phyloP scores from a whole-genome alignment of 352 stramenopile genomes.

The Globisporangium mamillatum region DNA sequence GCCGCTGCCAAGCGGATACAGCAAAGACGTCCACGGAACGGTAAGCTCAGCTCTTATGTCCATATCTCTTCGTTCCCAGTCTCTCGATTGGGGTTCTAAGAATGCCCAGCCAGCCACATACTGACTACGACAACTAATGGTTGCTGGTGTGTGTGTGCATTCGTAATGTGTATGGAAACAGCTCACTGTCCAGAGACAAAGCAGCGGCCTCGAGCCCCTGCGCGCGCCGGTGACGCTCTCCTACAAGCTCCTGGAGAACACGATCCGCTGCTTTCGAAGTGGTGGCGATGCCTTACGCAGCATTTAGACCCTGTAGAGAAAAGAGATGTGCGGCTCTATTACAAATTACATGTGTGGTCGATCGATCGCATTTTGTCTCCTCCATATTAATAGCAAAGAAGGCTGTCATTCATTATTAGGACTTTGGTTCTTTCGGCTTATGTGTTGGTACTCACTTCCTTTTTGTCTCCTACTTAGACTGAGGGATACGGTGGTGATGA shows the following conservation, averaged over 20 bases:
- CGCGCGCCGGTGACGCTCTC: constrained; percentile 31
- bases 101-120: too few species aligned
- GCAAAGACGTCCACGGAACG: constrained; percentile 72
- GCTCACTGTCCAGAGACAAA: constrained; percentile 44
- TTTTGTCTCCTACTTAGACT: too few species aligned
- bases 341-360: background rate
- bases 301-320: background rate
- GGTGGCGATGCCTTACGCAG: constrained; percentile 29
- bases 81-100: too few species aligned
- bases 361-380: background rate
- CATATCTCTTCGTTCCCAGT: background rate
- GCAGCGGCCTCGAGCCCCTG: constrained; percentile 23
- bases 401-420: background rate
- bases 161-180: constrained; percentile 14
- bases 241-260: constrained; percentile 77
- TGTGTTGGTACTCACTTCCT: too few species aligned
- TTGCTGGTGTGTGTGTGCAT: background rate
- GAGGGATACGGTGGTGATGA: background rate
- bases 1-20: constrained; percentile 67
- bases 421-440: too few species aligned
- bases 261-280: constrained; percentile 51
- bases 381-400: background rate
- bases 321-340: background rate
- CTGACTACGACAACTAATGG: background rate
- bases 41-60: constrained; percentile 20